Conservation (phyloP, 2,329 filamentous ascomycete species). For the Alternaria conjuncta region DNA sequence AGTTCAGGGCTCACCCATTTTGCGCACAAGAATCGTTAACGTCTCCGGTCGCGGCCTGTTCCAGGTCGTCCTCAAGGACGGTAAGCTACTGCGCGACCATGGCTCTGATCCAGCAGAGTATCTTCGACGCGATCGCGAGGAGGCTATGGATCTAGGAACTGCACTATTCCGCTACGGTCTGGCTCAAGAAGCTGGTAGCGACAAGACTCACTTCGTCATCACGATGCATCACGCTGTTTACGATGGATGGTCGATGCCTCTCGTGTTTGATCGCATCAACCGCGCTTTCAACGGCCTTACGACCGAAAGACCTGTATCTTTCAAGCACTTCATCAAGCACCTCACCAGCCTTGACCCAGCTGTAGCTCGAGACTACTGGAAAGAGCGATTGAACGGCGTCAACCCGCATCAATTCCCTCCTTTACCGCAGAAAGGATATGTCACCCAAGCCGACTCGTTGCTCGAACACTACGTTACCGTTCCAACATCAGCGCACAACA, state of each 20-base stretch:
- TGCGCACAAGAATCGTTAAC: slow-evolving; percentile 51
- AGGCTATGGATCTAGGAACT: slow-evolving; percentile 50
- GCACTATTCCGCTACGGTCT: slow-evolving; percentile 49
- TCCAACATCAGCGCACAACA: slow-evolving; percentile 40
- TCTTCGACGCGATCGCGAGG: slow-evolving; percentile 42
- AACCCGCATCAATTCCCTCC: slow-evolving; percentile 58
- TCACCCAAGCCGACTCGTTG: slow-evolving; percentile 58
- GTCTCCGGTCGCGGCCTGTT: slow-evolving; percentile 45
- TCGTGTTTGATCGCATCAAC: slow-evolving; percentile 45
- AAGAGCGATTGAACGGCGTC: slow-evolving; percentile 52
- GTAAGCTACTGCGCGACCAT: slow-evolving; percentile 37
- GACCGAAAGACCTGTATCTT: slow-evolving; percentile 37
- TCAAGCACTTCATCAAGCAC: slow-evolving; percentile 59
- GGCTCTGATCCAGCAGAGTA: slow-evolving; percentile 39
- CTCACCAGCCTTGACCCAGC: slow-evolving; percentile 52
- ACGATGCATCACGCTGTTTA: slow-evolving; percentile 61
- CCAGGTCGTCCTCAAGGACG: slow-evolving; percentile 48
- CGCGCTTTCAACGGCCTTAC: slow-evolving; percentile 37
- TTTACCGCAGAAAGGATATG: slow-evolving; percentile 55
- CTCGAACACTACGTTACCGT: slow-evolving; percentile 56
- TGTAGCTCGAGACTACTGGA: slow-evolving; percentile 57
- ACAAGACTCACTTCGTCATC: slow-evolving; percentile 54
- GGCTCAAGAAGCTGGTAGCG: slow-evolving; percentile 27
- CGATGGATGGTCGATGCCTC: slow-evolving; percentile 55
- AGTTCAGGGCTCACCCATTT: slow-evolving; percentile 38